These are phyloP conservation scores for Cunninghamia lanceolata DNA, from an alignment of 75 land plant species.

Conservation along the genomic window DNA sequence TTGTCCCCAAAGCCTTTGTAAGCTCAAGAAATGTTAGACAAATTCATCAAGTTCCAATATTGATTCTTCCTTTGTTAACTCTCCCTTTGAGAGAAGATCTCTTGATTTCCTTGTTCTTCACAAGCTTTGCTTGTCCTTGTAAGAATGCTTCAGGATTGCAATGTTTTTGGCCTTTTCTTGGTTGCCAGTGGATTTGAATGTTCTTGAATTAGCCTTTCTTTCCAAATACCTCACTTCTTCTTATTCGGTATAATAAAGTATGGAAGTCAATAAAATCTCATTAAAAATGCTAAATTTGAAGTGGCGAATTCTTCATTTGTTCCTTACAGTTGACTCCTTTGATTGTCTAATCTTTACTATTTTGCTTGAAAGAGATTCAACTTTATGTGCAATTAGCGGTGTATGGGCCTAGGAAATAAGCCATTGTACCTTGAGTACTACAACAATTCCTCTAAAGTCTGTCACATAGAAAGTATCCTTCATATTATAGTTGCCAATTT, in stretches of 20 bases:
- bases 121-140: background rate
- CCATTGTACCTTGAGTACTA: background rate
- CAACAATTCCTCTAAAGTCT: background rate
- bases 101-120: background rate
- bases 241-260: too few relatives aligned
- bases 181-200: background rate
- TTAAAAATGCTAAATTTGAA: too few relatives aligned
- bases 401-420: background rate
- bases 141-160: background rate
- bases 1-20: background rate
- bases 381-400: background rate
- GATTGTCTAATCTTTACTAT: too few relatives aligned
- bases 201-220: background rate
- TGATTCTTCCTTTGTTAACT: too few relatives aligned
- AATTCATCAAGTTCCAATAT: background rate
- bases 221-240: background rate
- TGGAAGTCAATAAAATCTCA: background rate
- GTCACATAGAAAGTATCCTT: background rate
- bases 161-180: too few relatives aligned
- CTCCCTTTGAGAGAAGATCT: background rate
- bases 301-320: background rate
- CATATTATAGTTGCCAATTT: background rate
- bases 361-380: background rate
- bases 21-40: too few relatives aligned
- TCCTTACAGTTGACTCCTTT: background rate